Percentiles rank a stretch among this genome's conserved stretches.
Conservation (phyloP, 768 basidiomycete species). For the Pleurotus cornucopiae region DNA sequence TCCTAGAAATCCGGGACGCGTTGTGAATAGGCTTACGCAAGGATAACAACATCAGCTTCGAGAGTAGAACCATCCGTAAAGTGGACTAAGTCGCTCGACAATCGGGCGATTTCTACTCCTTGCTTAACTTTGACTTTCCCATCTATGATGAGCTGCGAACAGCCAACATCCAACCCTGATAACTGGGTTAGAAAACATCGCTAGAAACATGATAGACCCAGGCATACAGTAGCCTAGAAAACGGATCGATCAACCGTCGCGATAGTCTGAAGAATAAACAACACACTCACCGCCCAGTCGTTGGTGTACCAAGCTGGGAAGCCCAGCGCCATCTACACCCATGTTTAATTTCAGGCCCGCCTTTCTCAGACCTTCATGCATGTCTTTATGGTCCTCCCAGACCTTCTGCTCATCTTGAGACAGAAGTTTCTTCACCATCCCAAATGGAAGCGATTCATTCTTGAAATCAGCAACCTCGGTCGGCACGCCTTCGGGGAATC, state of each 20-base stretch:
- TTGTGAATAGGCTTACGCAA: constrained; percentile 23
- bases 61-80: constrained; percentile 36
- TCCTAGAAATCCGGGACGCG: not conserved
- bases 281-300: constrained; percentile 26
- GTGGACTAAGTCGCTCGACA: constrained; percentile 27
- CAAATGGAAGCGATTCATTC: constrained; percentile 18
- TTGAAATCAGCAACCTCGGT: constrained; percentile 22
- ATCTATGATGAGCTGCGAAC: constrained; percentile 44
- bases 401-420: constrained; percentile 12
- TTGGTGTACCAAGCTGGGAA: constrained; percentile 22
- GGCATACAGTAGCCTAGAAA: constrained; percentile 13
- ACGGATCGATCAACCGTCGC: not conserved
- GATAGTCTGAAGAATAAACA: not conserved
- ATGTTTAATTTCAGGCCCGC: constrained; percentile 31
- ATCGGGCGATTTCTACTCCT: constrained; percentile 35
- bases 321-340: constrained; percentile 28
- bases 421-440: constrained; percentile 18
- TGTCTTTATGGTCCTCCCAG: constrained; percentile 26
- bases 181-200: not conserved
- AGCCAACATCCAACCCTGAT: constrained; percentile 40
- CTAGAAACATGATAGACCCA: not conserved
- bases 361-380: constrained; percentile 28
- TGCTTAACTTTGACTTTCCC: constrained; percentile 59
- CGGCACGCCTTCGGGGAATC: constrained; percentile 17
- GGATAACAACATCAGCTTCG: constrained; percentile 42